Conservation (phyloP, 306 rosid species). For the Fragaria nilgerrensis region DNA sequence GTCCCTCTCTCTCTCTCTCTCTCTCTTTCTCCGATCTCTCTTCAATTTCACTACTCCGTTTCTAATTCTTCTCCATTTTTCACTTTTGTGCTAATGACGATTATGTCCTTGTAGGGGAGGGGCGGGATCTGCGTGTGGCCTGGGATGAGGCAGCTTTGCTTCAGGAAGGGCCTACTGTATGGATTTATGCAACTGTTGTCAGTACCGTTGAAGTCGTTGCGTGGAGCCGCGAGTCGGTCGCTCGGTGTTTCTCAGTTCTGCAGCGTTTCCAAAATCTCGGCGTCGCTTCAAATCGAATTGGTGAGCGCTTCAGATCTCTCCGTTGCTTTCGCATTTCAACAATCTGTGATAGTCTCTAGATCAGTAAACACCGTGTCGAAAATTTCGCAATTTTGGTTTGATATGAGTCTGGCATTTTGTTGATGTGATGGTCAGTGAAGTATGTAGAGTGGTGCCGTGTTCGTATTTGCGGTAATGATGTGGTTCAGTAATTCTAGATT, state of each 20-base stretch:
- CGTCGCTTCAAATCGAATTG: constrained; percentile 88
- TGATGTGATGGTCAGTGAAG: background rate
- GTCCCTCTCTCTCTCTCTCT: background rate
- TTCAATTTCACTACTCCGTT: background rate
- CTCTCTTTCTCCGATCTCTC: background rate
- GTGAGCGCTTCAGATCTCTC: constrained; percentile 40
- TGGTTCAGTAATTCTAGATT: background rate
- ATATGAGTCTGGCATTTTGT: background rate
- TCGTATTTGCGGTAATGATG: background rate
- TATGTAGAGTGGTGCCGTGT: background rate
- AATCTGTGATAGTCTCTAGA: background rate
- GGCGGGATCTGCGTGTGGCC: constrained; percentile 73
- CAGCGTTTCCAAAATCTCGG: constrained; percentile 80
- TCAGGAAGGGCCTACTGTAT: constrained; percentile 69
- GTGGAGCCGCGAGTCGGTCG: constrained; percentile 88
- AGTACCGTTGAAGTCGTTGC: constrained; percentile 72
- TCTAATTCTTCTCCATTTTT: background rate
- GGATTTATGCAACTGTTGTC: constrained; percentile 77
- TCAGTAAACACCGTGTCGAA: background rate
- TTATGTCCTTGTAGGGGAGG: constrained; percentile 42
- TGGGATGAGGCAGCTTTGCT: constrained; percentile 68
- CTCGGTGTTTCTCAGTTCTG: constrained; percentile 79
- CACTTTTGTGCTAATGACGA: background rate
- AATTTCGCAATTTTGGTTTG: background rate
- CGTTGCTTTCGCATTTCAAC: background rate